Percentiles rank a stretch among this genome's conserved stretches.
Evolutionary conservation across 257 asterid species (phyloP).

Genomic region (Jacaranda mimosifolia): DNA sequence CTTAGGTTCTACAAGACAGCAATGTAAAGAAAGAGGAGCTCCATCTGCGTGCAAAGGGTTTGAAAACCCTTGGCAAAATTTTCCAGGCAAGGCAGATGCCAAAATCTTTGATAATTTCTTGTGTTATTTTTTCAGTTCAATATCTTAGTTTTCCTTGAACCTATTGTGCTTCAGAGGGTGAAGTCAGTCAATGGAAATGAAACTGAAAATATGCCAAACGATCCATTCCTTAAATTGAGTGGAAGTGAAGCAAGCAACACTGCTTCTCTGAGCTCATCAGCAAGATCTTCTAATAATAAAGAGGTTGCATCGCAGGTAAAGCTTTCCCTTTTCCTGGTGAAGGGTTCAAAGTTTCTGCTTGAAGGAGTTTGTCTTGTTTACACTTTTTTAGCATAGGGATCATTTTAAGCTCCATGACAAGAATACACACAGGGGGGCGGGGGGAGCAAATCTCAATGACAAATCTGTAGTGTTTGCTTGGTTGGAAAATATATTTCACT

Average conservation of each 20-base stretch:
- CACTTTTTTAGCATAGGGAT: no score
- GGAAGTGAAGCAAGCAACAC: slow-evolving; percentile 56
- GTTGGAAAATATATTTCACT: no score
- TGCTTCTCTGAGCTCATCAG: slow-evolving; percentile 54
- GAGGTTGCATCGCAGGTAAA: slow-evolving; percentile 64
- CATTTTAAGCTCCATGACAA: no score
- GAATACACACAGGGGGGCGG: no score
- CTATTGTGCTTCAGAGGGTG: slow-evolving; percentile 60
- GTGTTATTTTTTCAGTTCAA: background rate
- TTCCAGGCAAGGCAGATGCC: slow-evolving; percentile 65
- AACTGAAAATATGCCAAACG: slow-evolving; percentile 44
- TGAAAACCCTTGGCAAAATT: slow-evolving; percentile 91
- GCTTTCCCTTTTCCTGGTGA: background rate
- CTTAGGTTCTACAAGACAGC: slow-evolving; percentile 87
- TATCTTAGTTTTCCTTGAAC: slow-evolving; percentile 28
- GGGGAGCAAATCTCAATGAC: no score
- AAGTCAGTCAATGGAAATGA: slow-evolving; percentile 71
- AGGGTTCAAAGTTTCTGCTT: no score
- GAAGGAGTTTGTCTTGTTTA: no score
- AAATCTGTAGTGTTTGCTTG: no score
- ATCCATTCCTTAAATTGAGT: slow-evolving; percentile 55
- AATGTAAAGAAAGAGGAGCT: slow-evolving; percentile 92
- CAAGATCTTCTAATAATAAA: slow-evolving; percentile 54
- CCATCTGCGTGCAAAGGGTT: slow-evolving; percentile 90
- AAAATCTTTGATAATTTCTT: slow-evolving; percentile 2